Evolutionary conservation across 768 basidiomycete genomes (phyloP).

Genomic region (Collybiopsis luxurians): DNA sequence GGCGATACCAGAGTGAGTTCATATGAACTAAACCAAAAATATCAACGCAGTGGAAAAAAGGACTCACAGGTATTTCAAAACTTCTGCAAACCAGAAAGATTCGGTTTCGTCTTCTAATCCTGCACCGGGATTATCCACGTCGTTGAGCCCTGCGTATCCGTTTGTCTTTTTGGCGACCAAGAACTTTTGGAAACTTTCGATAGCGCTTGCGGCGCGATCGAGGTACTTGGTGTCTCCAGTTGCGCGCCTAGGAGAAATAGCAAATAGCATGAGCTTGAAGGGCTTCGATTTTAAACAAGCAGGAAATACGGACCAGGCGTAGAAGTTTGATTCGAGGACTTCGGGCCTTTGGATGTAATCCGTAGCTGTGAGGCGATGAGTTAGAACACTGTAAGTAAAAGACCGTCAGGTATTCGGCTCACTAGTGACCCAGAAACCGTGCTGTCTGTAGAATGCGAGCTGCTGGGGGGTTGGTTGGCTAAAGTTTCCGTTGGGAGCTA

Average conservation of each 20-base stretch:
- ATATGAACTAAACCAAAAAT: not conserved
- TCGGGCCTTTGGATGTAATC: slow-evolving; percentile 72
- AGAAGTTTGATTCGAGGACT: slow-evolving; percentile 79
- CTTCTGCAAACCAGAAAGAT: slow-evolving; percentile 75
- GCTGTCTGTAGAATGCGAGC: slow-evolving; percentile 49
- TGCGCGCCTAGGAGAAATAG: not conserved
- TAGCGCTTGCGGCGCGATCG: slow-evolving; percentile 57
- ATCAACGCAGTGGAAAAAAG: too few species aligned
- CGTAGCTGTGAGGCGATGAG: slow-evolving; percentile 12
- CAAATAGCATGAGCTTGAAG: too few species aligned
- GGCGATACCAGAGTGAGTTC: not conserved
- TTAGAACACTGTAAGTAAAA: too few species aligned
- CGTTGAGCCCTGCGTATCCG: slow-evolving; percentile 55
- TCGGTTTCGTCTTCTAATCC: slow-evolving; percentile 58
- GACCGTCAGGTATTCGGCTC: too few species aligned
- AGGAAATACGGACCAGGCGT: too few species aligned
- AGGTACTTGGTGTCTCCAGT: slow-evolving; percentile 63
- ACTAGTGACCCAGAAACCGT: slow-evolving; percentile 63
- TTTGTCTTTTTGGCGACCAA: slow-evolving; percentile 31
- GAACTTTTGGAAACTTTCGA: slow-evolving; percentile 57
- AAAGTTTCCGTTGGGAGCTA: slow-evolving; percentile 58
- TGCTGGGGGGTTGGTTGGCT: slow-evolving; percentile 36
- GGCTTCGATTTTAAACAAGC: too few species aligned
- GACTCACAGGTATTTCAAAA: slow-evolving; percentile 36
- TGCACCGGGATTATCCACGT: slow-evolving; percentile 45